These are phyloP conservation scores for Sporodiniella umbellata DNA, from an alignment of 371 early-diverging fungal species.

Conservation along the genomic window DNA sequence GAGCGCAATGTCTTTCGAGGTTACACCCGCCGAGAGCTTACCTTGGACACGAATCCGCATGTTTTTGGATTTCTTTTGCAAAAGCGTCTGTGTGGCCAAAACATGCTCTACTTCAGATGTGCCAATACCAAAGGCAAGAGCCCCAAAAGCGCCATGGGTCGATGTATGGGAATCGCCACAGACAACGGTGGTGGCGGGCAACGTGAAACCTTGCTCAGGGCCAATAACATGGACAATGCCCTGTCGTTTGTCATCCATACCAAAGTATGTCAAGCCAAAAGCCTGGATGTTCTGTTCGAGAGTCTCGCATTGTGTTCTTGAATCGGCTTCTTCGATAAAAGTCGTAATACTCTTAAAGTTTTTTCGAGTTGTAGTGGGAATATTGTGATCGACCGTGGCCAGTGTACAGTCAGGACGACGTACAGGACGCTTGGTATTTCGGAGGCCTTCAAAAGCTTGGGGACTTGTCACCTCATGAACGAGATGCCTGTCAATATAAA, in stretches of 20 bases:
- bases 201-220: conserved; percentile 75
- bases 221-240: conserved; percentile 76
- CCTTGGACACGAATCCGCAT: conserved; percentile 63
- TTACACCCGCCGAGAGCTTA: conserved; percentile 48
- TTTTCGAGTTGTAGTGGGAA: conserved; percentile 55
- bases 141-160: conserved; percentile 74
- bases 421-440: conserved; percentile 54
- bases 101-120: conserved; percentile 76
- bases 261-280: conserved; percentile 68
- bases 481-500: conserved; percentile 70
- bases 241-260: conserved; percentile 62
- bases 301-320: conserved; percentile 60
- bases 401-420: conserved; percentile 66
- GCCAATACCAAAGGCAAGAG: conserved; percentile 73
- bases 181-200: conserved; percentile 68
- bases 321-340: conserved; percentile 64
- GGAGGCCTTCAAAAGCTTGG: conserved; percentile 69
- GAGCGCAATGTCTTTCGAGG: conserved; percentile 65
- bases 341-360: conserved; percentile 53
- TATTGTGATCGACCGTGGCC: conserved; percentile 75
- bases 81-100: conserved; percentile 67
- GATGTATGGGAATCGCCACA: conserved; percentile 76
- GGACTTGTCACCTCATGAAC: conserved; percentile 70
- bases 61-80: conserved; percentile 67
- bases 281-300: conserved; percentile 62